Evolutionary conservation across 2,329 filamentous ascomycete species (phyloP).

Genomic region (Monosporascus cannonballus): DNA sequence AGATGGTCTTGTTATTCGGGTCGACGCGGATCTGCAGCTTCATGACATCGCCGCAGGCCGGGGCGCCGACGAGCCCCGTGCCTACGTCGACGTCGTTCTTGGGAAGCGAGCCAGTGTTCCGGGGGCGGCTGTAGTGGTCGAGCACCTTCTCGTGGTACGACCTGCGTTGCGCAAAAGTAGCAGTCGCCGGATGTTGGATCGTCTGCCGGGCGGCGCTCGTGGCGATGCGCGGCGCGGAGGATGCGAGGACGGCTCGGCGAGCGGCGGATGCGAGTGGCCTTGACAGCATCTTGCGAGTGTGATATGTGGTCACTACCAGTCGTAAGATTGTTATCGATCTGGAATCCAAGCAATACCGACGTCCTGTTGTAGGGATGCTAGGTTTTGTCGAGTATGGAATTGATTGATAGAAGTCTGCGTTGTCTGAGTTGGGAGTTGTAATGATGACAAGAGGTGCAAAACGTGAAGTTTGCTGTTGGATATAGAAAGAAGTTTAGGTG

Average conservation of each 20-base stretch:
- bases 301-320: not conserved
- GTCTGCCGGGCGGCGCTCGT: slow-evolving; percentile 33
- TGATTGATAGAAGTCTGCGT: not conserved
- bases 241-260: slow-evolving; percentile 37
- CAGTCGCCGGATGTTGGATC: slow-evolving; percentile 23
- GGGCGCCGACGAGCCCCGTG: slow-evolving; percentile 75
- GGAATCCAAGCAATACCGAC: no score
- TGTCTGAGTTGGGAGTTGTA: not conserved
- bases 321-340: no score
- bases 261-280: slow-evolving; percentile 33
- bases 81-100: slow-evolving; percentile 68
- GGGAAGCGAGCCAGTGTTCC: slow-evolving; percentile 72
- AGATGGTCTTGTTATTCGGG: slow-evolving; percentile 66
- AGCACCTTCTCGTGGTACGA: slow-evolving; percentile 57
- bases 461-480: slow-evolving; percentile 1
- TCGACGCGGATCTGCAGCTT: slow-evolving; percentile 85
- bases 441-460: not conserved
- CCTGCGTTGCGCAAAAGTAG: slow-evolving; percentile 33
- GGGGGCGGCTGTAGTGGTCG: slow-evolving; percentile 76
- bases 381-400: not conserved
- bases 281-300: slow-evolving; percentile 36
- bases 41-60: slow-evolving; percentile 89
- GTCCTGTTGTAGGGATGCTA: not conserved
- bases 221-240: slow-evolving; percentile 31
- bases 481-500: not conserved